Base-by-base conservation (phyloP, 257 asterid species). In the Ilex aquifolium region DNA sequence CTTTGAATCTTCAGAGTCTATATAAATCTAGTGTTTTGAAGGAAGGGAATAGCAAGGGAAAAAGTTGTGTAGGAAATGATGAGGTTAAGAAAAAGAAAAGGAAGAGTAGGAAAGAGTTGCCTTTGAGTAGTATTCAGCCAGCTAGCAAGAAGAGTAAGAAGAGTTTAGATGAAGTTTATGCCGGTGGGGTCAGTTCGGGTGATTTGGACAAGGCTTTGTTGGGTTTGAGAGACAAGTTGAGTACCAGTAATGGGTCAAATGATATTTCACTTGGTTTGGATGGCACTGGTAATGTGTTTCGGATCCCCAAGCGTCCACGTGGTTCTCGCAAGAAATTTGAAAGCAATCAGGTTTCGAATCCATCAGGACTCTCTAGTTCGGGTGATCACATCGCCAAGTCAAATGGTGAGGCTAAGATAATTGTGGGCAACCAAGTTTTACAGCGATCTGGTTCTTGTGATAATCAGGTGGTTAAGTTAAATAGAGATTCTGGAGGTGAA, bases 301-400 rank as follows among this genome's bases (percentile, higher is more conserved):
- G 74, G 63, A 72, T 87, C 62, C 99, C 99, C 15, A 88, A 76
- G 81, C 85, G 96, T 7, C 99, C 96, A 9, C 88, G 96, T 69
- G 96, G 95, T 57, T 68, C 76, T 67, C 76, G 87, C 68, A 94
- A 63, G 69, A 90, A 75, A 70, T 44, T 55, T 70, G 82, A 51
- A 71, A 63, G 64, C 59, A 75, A 78, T 71, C 67, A 72, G 46
- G 65, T 48, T 56, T 74, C 78, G 5, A 76, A 77, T 69, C 68
- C 68, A 11, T 59, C 66, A 58, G 77, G 74, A 57, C 46, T 71
- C 65, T 65, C 80, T 71, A 70, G 74, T 69, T 70, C 86, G 52
- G 78, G 65, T 61, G 74, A 65, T 48, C 58, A 32, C 32, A 76
- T 60, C 59, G 80, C 69, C 44, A 56, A 62, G 75, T 31, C 64